Percentiles rank a stretch among this genome's conserved stretches.
These are phyloP conservation scores for Penicillium antarcticum DNA, from an alignment of 495 filamentous ascomycete genomes.

Conservation along the genomic window DNA sequence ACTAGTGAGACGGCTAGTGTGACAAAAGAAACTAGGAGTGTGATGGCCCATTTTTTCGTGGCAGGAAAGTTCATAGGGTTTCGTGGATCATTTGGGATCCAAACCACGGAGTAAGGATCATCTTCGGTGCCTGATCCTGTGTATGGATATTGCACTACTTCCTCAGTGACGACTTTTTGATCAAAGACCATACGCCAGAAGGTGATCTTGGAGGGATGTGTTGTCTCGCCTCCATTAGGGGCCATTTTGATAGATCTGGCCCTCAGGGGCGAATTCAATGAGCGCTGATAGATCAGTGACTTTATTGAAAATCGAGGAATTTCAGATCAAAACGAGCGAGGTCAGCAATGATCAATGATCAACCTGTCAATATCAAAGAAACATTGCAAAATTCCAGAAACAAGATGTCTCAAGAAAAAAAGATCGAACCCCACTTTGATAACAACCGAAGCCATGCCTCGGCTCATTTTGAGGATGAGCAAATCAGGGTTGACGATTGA, in stretches of 20 bases:
- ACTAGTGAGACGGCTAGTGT: constrained; percentile 68
- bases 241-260: constrained; percentile 4
- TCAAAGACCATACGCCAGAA: constrained; percentile 43
- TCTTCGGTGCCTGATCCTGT: constrained; percentile 61
- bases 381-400: constrained; percentile 4
- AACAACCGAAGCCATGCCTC: constrained; percentile 13
- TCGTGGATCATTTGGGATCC: constrained; percentile 60
- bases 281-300: not conserved
- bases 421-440: constrained; percentile 12
- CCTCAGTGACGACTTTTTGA: constrained; percentile 47
- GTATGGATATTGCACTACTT: constrained; percentile 54
- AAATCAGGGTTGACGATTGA: not conserved
- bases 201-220: constrained; percentile 27
- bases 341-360: constrained; percentile 1
- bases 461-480: not conserved
- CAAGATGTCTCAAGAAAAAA: not conserved
- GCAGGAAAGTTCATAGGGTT: constrained; percentile 60
- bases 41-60: constrained; percentile 62
- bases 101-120: constrained; percentile 66
- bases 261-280: not conserved
- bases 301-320: not conserved
- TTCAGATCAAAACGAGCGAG: not conserved
- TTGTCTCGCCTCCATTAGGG: constrained; percentile 12
- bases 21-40: constrained; percentile 56
- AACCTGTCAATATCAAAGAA: not conserved